phyloP scores from a whole-genome alignment of 116 monocot species.

The Trichopus zeylanicus region DNA sequence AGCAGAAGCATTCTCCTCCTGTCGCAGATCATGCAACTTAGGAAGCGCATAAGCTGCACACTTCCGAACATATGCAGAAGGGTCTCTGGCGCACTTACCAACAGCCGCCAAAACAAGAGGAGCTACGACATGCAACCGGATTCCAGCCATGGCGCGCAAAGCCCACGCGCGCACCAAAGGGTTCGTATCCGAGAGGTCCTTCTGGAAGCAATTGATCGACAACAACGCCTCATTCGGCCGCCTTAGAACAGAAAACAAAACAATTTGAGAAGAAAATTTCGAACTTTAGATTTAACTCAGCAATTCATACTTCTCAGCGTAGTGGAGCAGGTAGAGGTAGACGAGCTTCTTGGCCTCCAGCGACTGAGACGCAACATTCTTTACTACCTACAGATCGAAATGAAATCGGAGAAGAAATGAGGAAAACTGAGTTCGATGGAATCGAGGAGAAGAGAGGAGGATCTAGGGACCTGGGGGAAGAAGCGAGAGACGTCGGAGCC shows the following conservation, averaged over 20 bases:
- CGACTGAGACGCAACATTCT: conserved; percentile 83
- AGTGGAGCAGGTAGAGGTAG: conserved; percentile 85
- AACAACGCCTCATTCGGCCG: conserved; percentile 94
- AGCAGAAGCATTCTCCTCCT: conserved; percentile 57
- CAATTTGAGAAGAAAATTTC: too few species aligned
- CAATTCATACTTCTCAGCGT: conserved; percentile 95
- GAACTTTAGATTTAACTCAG: too few species aligned
- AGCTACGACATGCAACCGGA: conserved; percentile 69
- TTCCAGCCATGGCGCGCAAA: conserved; percentile 88
- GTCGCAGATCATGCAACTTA: conserved; percentile 74
- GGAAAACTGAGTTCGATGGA: neutral
- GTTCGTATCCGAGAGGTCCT: conserved; percentile 87
- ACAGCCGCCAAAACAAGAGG: conserved; percentile 71
- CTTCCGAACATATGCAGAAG: conserved; percentile 90
- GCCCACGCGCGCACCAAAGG: conserved; percentile 95
- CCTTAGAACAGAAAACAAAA: too few species aligned
- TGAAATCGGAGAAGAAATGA: neutral
- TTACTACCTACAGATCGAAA: conserved; percentile 64
- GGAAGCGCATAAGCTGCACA: conserved; percentile 90
- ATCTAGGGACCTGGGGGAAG: conserved; percentile 82
- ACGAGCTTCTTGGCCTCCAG: conserved; percentile 94
- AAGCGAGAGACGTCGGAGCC: conserved; percentile 81
- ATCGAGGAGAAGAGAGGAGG: too few species aligned
- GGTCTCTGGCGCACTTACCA: conserved; percentile 85
- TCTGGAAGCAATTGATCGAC: conserved; percentile 96